These are phyloP conservation scores for Glebionis coronaria DNA, from an alignment of 129 eudicot species.

Conservation along the genomic window DNA sequence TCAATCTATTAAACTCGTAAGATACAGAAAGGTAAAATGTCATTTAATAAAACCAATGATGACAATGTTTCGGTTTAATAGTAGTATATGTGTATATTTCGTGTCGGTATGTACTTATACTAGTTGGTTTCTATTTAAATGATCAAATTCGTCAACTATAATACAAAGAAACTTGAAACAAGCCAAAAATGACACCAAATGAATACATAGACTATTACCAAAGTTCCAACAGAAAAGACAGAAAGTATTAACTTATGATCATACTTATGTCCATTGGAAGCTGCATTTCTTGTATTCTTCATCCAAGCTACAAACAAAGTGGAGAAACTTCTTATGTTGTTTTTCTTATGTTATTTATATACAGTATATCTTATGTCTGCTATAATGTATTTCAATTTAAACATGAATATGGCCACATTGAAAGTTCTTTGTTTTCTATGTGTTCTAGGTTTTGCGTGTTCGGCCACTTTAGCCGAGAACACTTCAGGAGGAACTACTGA, in stretches of 20 bases:
- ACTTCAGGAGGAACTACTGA: conserved; percentile 28
- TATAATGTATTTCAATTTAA: background rate
- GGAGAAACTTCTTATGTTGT: conserved; percentile 18
- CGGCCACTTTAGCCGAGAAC: conserved; percentile 11
- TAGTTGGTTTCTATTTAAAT: too few species aligned
- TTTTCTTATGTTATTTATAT: conserved; percentile 6
- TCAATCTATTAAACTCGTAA: too few species aligned
- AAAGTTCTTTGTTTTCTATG: conserved; percentile 18
- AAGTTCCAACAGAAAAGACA: too few species aligned
- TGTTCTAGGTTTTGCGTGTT: conserved; percentile 12
- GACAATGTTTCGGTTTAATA: too few species aligned
- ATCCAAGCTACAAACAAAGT: conserved; percentile 21
- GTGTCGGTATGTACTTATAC: too few species aligned
- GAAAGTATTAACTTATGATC: background rate
- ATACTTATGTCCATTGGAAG: conserved; percentile 11
- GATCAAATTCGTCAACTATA: too few species aligned
- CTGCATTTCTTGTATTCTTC: conserved; percentile 29
- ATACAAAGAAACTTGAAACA: too few species aligned
- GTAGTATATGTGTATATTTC: too few species aligned
- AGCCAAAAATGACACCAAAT: too few species aligned
- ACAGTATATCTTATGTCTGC: background rate
- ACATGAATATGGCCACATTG: conserved; percentile 19
- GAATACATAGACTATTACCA: too few species aligned
- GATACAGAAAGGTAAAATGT: too few species aligned
- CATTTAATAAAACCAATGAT: too few species aligned